These are phyloP conservation scores for Citrus unshiu DNA, from an alignment of 345 rosid species.

Conservation along the genomic window DNA sequence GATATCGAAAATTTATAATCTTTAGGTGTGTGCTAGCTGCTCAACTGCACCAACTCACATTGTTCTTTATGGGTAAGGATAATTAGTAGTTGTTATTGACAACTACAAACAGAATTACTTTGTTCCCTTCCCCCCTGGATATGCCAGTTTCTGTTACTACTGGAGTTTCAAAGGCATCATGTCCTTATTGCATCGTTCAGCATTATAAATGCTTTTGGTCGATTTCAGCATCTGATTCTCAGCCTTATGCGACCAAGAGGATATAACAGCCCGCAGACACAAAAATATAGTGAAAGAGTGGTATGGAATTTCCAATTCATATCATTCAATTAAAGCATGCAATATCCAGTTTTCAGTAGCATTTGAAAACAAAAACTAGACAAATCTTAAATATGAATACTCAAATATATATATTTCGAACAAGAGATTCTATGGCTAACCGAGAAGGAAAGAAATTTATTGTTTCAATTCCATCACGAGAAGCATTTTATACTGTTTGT, in stretches of 20 bases:
- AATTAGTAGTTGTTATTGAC: neutral
- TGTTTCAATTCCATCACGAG: conserved; percentile 10
- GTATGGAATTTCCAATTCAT: neutral
- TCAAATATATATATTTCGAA: neutral
- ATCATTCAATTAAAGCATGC: neutral
- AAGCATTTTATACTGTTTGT: conserved; percentile 16
- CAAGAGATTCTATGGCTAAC: neutral
- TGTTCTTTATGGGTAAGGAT: neutral
- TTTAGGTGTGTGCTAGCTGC: neutral
- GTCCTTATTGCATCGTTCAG: neutral
- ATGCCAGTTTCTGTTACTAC: neutral
- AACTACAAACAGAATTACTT: neutral
- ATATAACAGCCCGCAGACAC: neutral
- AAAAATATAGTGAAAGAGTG: neutral
- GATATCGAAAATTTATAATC: neutral
- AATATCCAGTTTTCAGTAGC: neutral
- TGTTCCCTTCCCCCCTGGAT: neutral
- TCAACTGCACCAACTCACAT: neutral
- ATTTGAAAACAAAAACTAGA: neutral
- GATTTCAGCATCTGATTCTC: neutral
- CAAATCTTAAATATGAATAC: neutral
- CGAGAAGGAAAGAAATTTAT: neutral
- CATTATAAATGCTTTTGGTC: neutral
- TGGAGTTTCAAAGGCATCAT: neutral
- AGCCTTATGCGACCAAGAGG: neutral